phyloP scores from a whole-genome alignment of 1,139 yeast genomes.

The Kurtzmaniella natalensis region DNA sequence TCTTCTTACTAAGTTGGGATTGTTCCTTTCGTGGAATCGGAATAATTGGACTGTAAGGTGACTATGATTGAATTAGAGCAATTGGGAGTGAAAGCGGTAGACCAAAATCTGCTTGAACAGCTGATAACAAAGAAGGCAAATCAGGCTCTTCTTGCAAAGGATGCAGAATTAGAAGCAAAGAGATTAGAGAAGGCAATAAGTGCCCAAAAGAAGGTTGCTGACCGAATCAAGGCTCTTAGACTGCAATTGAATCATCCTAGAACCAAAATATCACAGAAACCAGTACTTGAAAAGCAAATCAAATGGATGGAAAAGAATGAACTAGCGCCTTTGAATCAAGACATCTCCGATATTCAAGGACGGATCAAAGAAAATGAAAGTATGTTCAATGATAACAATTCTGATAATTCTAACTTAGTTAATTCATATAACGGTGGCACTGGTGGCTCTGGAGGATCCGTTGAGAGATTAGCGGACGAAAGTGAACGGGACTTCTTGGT shows the following conservation, averaged over 20 bases:
- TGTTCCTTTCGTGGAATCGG: too few species aligned
- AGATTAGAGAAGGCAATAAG: conserved; percentile 63
- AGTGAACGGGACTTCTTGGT: conserved; percentile 74
- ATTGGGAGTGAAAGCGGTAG: conserved; percentile 49
- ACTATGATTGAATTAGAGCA: conserved; percentile 16
- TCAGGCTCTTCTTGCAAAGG: conserved; percentile 53
- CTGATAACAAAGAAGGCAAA: conserved; percentile 70
- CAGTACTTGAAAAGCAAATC: conserved; percentile 52
- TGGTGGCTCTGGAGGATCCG: conserved; percentile 5
- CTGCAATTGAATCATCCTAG: conserved; percentile 47
- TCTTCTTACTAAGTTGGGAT: too few species aligned
- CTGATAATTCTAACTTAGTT: conserved; percentile 4
- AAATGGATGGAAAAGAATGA: conserved; percentile 49
- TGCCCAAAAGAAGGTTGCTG: conserved; percentile 38
- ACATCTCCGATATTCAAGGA: conserved; percentile 59
- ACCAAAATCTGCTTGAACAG: conserved; percentile 72
- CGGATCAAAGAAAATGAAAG: conserved; percentile 41
- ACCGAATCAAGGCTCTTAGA: conserved; percentile 44
- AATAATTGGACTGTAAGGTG: too few species aligned
- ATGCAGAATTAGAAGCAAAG: conserved; percentile 68
- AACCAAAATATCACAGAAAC: conserved; percentile 65
- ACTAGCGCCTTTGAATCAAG: conserved; percentile 48
- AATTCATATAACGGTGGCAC: too few species aligned
- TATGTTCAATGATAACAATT: conserved; percentile 3
- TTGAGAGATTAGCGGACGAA: conserved; percentile 55